Base-by-base conservation (phyloP, 2,329 filamentous ascomycete genomes). In the Fusarium praegraminearum region DNA sequence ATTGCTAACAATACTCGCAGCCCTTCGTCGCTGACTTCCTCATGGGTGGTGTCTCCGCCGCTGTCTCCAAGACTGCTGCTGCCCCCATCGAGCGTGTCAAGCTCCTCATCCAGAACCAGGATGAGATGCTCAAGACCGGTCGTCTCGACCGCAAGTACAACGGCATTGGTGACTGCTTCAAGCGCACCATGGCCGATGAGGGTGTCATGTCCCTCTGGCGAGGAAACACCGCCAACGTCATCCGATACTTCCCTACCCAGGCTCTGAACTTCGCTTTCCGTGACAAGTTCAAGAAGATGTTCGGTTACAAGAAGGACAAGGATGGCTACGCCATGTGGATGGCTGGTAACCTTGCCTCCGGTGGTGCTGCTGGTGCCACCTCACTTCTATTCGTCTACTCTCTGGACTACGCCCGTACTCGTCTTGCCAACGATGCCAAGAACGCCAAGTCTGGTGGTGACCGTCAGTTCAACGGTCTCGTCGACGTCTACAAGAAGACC, bases 151-250 rank as follows among this genome's bases (percentile, higher is more conserved):
- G 91, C 86, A 97, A 95, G 86, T 99, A 98, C 90, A 85, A 86
- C 79, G 96, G 96, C 84, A 98, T 99, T 83, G 80, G 73, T 69
- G 96, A 99, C 84, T 98, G 96, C 90, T 99, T 99, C 92, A 87
- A 86, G 80, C 93, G 96, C 83, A 98, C 96, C 82, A 89, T 89
- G 74, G 90, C 90, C 80, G 88, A 92, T 75, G 96, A 99, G 90
- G 96, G 96, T 93, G 86, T 96, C 79, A 91, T 96, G 84, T 91
- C 95, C 75, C 90, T 99, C 80, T 99, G 96, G 96, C 91, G 96
- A 91, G 96, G 96, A 87, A 99, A 99, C 93, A 99, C 96, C 83
- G 96, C 96, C 93, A 99, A 99, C 92, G 96, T 99, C 86, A 97
- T 99, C 90, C 96, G 96, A 92, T 99, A 99, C 90, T 99, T 99